A percentile compares a stretch with the other conserved stretches of the same genome.
phyloP scores from a whole-genome alignment of 148 eudicot species.

The Amaranthus hypochondriacus region DNA sequence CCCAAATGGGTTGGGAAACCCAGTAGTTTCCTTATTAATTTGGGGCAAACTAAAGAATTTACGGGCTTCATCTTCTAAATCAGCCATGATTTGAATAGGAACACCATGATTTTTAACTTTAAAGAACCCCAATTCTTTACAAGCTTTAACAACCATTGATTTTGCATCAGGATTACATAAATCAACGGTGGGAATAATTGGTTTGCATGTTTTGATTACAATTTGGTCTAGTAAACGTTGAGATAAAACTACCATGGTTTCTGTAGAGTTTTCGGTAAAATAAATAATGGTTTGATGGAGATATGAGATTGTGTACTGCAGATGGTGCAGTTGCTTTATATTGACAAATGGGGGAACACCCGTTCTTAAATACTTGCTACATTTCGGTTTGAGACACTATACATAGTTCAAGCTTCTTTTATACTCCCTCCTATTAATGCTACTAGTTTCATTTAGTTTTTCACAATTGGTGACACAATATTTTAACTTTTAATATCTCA shows the following conservation, averaged over 20 bases:
- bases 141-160: constrained; percentile 45
- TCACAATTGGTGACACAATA: no score
- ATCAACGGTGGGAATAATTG: constrained; percentile 45
- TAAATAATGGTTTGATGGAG: background rate
- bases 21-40: constrained; percentile 38
- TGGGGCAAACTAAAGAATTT: constrained; percentile 45
- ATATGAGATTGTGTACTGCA: background rate
- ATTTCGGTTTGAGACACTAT: no score
- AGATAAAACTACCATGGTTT: constrained; percentile 38
- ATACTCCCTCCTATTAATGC: no score
- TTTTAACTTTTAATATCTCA: no score
- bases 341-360: background rate
- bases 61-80: constrained; percentile 46
- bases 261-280: background rate
- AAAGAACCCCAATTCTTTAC: constrained; percentile 68
- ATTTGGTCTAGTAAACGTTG: constrained; percentile 42
- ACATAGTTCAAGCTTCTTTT: no score
- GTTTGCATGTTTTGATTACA: constrained; percentile 17
- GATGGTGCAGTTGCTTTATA: background rate
- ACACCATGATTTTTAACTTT: constrained; percentile 63
- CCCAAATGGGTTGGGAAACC: constrained; percentile 47
- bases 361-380: no score
- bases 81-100: constrained; percentile 24
- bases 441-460: no score
- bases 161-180: constrained; percentile 40